phyloP scores from a whole-genome alignment of 176 grass and related monocot genomes.

The Panicum miliaceum region DNA sequence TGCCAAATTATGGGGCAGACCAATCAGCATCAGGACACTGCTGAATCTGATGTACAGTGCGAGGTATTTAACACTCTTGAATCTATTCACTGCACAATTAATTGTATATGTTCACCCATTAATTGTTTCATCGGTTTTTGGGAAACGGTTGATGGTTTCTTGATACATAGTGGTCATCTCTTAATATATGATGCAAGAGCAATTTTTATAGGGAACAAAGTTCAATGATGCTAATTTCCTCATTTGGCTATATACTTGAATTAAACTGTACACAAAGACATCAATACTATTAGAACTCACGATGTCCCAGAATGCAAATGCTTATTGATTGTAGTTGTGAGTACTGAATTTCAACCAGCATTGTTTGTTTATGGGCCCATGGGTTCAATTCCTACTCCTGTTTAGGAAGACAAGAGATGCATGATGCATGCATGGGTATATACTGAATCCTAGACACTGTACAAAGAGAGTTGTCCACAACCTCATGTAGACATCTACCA shows the following conservation, averaged over 20 bases:
- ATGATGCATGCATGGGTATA: slow-evolving; percentile 35
- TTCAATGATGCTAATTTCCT: slow-evolving; percentile 12
- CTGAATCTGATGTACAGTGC: slow-evolving; percentile 33
- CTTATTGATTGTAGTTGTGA: slow-evolving; percentile 1
- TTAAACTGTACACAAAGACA: background rate
- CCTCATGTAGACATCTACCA: slow-evolving; percentile 25
- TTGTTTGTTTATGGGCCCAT: slow-evolving; percentile 2
- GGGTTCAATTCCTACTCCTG: slow-evolving; percentile 6
- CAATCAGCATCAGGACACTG: slow-evolving; percentile 34
- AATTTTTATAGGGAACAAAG: background rate
- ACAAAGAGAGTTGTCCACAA: slow-evolving; percentile 30
- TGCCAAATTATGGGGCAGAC: slow-evolving; percentile 47
- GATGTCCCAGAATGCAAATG: slow-evolving; percentile 4
- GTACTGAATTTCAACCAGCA: slow-evolving; percentile 6
- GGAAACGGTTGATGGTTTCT: background rate
- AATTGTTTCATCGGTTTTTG: background rate
- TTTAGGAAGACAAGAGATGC: slow-evolving; percentile 41
- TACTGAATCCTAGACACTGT: slow-evolving; percentile 50
- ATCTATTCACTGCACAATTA: slow-evolving; percentile 8
- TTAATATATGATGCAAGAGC: background rate
- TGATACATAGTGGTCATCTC: background rate
- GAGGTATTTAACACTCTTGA: slow-evolving; percentile 34
- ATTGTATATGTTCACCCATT: background rate
- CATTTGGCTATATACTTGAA: slow-evolving; percentile 7
- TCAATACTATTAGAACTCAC: background rate